Evolutionary conservation across 768 basidiomycete species (phyloP).

Genomic region (Asterophora parasitica): DNA sequence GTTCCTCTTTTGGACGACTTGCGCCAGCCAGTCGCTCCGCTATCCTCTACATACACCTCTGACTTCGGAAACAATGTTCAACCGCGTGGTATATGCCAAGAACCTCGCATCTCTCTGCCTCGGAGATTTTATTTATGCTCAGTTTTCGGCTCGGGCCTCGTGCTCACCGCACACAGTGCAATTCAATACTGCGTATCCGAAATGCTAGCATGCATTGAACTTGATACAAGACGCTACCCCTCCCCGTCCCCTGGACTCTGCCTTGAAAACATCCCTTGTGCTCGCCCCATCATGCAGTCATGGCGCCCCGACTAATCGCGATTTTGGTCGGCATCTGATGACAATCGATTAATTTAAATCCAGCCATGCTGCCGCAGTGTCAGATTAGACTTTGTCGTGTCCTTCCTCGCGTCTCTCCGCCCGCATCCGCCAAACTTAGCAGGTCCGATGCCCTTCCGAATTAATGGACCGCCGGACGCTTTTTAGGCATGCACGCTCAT

Average conservation of each 20-base stretch:
- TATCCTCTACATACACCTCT: too few species aligned
- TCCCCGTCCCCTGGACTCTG: too few species aligned
- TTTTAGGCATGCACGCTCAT: not conserved
- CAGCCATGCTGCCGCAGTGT: conserved; percentile 3
- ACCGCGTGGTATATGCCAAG: not conserved
- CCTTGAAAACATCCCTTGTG: too few species aligned
- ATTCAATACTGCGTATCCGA: too few species aligned
- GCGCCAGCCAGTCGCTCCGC: not conserved
- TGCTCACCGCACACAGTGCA: too few species aligned
- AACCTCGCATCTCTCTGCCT: not conserved
- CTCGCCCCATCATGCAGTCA: too few species aligned
- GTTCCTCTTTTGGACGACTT: not conserved
- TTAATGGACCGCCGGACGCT: conserved; percentile 1
- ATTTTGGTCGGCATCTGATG: conserved; percentile 3
- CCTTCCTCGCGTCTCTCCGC: not conserved
- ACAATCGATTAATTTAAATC: conserved; percentile 2
- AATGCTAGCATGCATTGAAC: too few species aligned
- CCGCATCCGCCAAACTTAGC: conserved; percentile 3
- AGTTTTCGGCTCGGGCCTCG: too few species aligned
- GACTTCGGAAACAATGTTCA: too few species aligned
- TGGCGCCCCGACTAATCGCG: not conserved
- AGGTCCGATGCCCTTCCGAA: not conserved
- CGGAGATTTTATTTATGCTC: too few species aligned
- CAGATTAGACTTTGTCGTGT: not conserved
- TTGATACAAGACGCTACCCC: too few species aligned